Base-by-base conservation (phyloP, 2,329 filamentous ascomycete genomes). In the Hypoxylon sp. region DNA sequence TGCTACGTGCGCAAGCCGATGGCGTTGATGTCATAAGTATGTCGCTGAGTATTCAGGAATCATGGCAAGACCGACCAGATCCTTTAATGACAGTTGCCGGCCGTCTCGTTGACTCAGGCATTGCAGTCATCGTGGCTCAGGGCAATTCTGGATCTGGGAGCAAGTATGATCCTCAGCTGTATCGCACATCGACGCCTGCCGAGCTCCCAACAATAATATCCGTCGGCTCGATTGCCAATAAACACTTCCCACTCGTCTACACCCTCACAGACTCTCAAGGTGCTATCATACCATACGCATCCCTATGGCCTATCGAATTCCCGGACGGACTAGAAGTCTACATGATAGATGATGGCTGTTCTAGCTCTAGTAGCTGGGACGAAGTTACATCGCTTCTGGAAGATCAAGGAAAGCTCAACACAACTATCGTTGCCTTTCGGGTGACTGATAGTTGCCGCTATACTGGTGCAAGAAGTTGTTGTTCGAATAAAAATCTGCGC, bases 1-100 rank as follows among this genome's bases (percentile, higher is more conserved):
- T 77, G 71, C 52, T 73, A 1, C 65, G 67, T 32, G 75, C 75
- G 0, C 65, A 72, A 1, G 65, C 65, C 7, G 77, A 77, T 24
- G 73, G 74, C 21, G 74, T 75, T 3, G 74, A 78, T 27, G 67
- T 77, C 8, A 69, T 78, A 42, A 76, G 72, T 53, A 75, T 77
- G 65, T 77, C 75, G 0, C 59, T 77, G 11, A 24, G 72, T 53
- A 61, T 67, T 27, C 42, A 58, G 32, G 66, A 67, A 39, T 60
- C 56, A 2, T 61, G 71, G 69, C 51, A 64, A 56, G 44, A 68
- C 11, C 52, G 55, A 17, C 47, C 15, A 2, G 66, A 69, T 52
- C 63, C 69, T 13, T 32, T 69, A 19, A 51, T 68, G 17, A 69
- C 68, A 15, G 61, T 69, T 27, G 64, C 68, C 5, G 54, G 53